Base-by-base conservation (phyloP, 2,329 filamentous ascomycete species). In the Phaeoacremonium minimum region DNA sequence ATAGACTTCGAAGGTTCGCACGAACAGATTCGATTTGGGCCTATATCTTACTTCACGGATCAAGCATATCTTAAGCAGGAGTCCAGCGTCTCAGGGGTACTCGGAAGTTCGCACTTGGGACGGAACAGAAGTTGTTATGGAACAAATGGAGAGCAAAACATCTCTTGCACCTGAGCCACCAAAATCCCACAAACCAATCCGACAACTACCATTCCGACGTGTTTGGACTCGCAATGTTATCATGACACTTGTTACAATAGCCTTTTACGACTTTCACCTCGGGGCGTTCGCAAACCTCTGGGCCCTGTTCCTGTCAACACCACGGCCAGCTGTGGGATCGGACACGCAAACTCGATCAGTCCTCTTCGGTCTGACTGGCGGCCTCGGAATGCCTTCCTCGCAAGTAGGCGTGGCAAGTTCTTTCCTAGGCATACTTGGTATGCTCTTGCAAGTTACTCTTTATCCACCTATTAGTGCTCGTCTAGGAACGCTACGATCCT, bases 241-340 rank as follows among this genome's bases (percentile, higher is more conserved):
- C 40, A 64, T 69, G 37, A 74, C 69, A 1, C 63, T 88, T 4
- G 52, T 85, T 32, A 74, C 72, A 17, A 80, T 83, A 44, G 80
- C 80, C 19, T 74, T 87, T 33, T 79, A 86, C 47, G 80, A 84
- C 44, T 79, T 87, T 50, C 83, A 87, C 60, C 76, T 69, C 45
- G 80, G 77, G 42, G 76, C 81, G 15, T 87, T 87, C 58, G 78
- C 79, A 41, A 77, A 81, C 37, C 68, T 87, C 37, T 84, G 79
- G 63, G 80, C 81, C 11, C 69, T 85, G 12, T 85, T 85, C 59
- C 66, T 87, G 19, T 83, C 83, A 0, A 80, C 79, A 1, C 77
- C 80, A 0, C 76, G 80, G n/a, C 68, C 59, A n/a, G 22, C 22
- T 26, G 22, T n/a, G n/a, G n/a, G 9, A 9, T 9, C 9, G 9